Conservation (phyloP, 129 eudicot genomes). For the Heracleum sosnowskyi region DNA sequence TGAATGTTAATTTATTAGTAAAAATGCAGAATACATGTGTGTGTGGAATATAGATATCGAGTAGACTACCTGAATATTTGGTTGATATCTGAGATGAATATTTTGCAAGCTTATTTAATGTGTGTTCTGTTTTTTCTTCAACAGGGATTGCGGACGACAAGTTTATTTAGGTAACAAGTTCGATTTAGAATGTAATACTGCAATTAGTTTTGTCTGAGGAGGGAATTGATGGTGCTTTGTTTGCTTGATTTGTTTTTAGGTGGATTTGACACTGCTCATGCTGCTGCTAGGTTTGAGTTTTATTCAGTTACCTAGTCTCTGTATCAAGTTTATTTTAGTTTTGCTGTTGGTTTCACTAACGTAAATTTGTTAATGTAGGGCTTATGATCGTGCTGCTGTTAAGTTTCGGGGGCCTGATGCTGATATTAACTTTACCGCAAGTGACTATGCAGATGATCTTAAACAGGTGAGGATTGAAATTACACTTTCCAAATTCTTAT, state of each 20-base stretch:
- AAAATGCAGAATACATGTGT: not conserved
- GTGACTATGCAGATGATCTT: slow-evolving; percentile 62
- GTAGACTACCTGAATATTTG: too few relatives aligned
- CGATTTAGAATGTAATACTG: not conserved
- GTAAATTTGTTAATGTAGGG: slow-evolving; percentile 24
- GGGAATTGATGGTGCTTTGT: not conserved
- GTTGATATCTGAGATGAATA: not conserved
- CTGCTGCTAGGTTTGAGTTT: slow-evolving; percentile 59
- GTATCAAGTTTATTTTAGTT: not conserved
- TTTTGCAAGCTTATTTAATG: not conserved
- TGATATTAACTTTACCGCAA: slow-evolving; percentile 51
- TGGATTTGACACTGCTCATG: slow-evolving; percentile 92
- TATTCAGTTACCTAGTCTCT: not conserved
- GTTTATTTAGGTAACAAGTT: slow-evolving; percentile 7
- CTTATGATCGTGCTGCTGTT: slow-evolving; percentile 71
- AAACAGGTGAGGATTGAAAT: slow-evolving; percentile 36
- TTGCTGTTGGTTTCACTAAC: not conserved
- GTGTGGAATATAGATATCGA: too few relatives aligned
- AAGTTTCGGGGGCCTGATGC: slow-evolving; percentile 70
- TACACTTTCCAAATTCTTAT: not conserved
- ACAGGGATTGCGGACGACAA: slow-evolving; percentile 12
- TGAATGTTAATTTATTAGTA: not conserved
- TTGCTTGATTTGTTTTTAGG: slow-evolving; percentile 24
- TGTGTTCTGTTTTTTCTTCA: not conserved
- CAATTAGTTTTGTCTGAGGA: not conserved